Percentiles rank a stretch among this genome's conserved stretches.
Evolutionary conservation across 345 rosid species (phyloP).

Genomic region (Hypericum androsaemum): DNA sequence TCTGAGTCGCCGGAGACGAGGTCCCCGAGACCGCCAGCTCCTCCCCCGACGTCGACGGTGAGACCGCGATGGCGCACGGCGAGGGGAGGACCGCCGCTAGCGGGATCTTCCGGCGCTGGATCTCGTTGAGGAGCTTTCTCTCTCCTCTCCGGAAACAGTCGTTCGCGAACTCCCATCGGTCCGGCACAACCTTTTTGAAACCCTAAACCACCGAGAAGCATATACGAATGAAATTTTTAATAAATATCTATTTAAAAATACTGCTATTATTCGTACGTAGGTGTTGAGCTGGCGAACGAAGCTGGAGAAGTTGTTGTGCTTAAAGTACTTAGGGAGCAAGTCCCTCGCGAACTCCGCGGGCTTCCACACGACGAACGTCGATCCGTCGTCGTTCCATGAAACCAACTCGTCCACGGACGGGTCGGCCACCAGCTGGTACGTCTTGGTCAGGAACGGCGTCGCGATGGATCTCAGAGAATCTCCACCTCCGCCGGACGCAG

Average conservation of each 20-base stretch:
- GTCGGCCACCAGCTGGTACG: constrained; percentile 80
- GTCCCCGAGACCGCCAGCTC: constrained; percentile 64
- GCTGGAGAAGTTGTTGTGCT: constrained; percentile 91
- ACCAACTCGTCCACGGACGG: constrained; percentile 60
- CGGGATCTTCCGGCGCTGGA: constrained; percentile 25
- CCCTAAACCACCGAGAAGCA: no score
- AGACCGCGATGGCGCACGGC: constrained; percentile 24
- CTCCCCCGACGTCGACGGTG: constrained; percentile 68
- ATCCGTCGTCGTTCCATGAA: constrained; percentile 87
- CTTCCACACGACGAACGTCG: constrained; percentile 79
- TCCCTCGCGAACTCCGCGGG: constrained; percentile 94
- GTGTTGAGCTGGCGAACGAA: constrained; percentile 96
- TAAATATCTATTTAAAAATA: no score
- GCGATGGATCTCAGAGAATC: constrained; percentile 80
- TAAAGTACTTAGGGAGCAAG: constrained; percentile 86
- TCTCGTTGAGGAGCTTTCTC: no score
- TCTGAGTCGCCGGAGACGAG: constrained; percentile 43
- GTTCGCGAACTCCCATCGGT: no score
- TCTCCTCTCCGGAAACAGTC: no score
- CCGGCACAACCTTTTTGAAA: no score
- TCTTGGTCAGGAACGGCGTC: constrained; percentile 83
- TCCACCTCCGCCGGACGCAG: constrained; percentile 13
- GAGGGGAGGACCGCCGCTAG: constrained; percentile 8
- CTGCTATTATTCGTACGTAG: constrained; percentile 53
- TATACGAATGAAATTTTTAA: no score